A percentile compares a stretch with the other conserved stretches of the same genome.
Evolutionary conservation across 106 monocot species (phyloP).

Genomic region (Phalaenopsis aphrodite): DNA sequence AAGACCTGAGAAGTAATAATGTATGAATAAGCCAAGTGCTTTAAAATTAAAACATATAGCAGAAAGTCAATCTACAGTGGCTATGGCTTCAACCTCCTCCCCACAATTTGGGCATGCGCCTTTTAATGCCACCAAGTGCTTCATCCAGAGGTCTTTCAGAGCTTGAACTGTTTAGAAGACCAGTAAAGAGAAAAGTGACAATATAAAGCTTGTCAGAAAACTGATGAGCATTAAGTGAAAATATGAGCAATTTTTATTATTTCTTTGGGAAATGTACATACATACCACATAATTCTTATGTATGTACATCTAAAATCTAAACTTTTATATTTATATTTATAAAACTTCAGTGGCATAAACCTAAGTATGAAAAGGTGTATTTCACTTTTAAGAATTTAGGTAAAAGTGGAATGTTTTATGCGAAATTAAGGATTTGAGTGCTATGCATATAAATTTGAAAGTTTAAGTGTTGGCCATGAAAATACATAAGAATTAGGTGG

Average conservation of each 20-base stretch:
- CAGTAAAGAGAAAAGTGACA: not conserved
- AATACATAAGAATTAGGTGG: no score
- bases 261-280: no score
- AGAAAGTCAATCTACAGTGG: not conserved
- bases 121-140: constrained; percentile 83
- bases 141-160: constrained; percentile 60
- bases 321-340: no score
- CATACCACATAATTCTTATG: no score
- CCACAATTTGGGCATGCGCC: constrained; percentile 94
- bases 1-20: constrained; percentile 56
- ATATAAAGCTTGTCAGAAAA: not conserved
- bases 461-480: no score
- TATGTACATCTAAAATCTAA: no score
- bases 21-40: not conserved
- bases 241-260: not conserved
- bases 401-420: no score
- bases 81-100: constrained; percentile 57
- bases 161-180: constrained; percentile 46
- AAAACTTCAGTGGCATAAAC: no score
- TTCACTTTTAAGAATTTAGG: no score
- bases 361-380: no score
- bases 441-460: no score
- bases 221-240: not conserved
- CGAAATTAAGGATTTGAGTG: no score
- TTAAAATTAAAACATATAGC: not conserved